Percentiles rank a stretch among this genome's conserved stretches.
Evolutionary conservation across 2,329 filamentous ascomycete species (phyloP).

Genomic region (Claviceps fusiformis): DNA sequence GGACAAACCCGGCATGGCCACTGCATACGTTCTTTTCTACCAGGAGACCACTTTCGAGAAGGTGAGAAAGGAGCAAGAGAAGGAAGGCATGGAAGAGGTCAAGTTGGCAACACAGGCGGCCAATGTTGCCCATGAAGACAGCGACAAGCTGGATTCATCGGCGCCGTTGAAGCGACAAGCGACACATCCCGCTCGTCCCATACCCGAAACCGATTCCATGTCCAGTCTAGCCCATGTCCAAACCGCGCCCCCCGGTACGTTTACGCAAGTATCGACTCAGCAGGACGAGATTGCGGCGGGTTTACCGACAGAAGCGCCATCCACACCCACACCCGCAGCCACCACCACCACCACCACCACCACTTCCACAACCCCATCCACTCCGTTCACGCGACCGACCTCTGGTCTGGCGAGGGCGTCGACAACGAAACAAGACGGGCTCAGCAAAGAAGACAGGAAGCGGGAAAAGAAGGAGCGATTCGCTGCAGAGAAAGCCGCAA

Average conservation of each 20-base stretch:
- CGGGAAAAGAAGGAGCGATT: conserved; percentile 57
- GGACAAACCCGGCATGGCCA: conserved; percentile 78
- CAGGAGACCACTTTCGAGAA: conserved; percentile 71
- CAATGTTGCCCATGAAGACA: conserved; percentile 36
- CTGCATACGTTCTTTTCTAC: conserved; percentile 95
- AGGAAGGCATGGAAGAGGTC: conserved; percentile 55
- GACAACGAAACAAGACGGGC: conserved; percentile 16
- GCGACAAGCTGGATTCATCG: conserved; percentile 28
- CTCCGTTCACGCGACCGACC: background rate
- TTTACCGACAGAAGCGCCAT: background rate
- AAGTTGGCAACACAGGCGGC: conserved; percentile 42
- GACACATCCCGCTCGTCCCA: conserved; percentile 32
- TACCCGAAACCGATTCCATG: conserved; percentile 37
- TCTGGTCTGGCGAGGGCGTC: conserved; percentile 9
- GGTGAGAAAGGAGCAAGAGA: conserved; percentile 65
- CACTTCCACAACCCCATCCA: too few relatives aligned
- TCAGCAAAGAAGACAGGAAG: conserved; percentile 47
- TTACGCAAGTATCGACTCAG: conserved; percentile 8
- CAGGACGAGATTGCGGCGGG: conserved; percentile 9
- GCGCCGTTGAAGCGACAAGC: conserved; percentile 33
- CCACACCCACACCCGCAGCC: background rate
- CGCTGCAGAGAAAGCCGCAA: conserved; percentile 41
- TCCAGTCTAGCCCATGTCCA: conserved; percentile 50
- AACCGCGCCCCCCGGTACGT: conserved; percentile 45
- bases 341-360: background rate